These are phyloP conservation scores for Inga laurina DNA, from an alignment of 306 rosid species.

Conservation along the genomic window DNA sequence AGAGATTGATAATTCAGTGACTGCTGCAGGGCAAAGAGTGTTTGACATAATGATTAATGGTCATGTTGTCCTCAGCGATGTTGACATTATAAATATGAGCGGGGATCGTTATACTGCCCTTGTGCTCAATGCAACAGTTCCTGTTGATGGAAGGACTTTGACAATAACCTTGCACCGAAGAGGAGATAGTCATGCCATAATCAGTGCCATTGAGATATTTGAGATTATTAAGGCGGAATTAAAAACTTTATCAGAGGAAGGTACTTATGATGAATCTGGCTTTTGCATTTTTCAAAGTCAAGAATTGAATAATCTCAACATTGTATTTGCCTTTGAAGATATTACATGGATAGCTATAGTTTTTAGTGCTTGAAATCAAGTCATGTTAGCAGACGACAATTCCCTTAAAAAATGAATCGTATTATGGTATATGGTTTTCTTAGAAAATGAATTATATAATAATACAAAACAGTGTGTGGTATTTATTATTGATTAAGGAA, in stretches of 20 bases:
- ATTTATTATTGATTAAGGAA: conserved; percentile 15
- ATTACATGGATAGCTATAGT: neutral
- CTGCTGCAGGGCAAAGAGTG: conserved; percentile 69
- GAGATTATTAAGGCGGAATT: conserved; percentile 72
- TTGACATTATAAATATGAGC: conserved; percentile 72
- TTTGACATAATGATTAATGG: conserved; percentile 81
- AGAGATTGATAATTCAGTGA: conserved; percentile 69
- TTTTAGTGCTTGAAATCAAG: neutral
- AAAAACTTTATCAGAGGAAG: conserved; percentile 81
- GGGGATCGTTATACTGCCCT: conserved; percentile 77
- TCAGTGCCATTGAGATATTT: conserved; percentile 86
- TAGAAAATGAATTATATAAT: neutral
- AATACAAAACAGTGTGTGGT: neutral
- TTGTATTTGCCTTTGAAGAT: neutral
- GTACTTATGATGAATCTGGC: conserved; percentile 38
- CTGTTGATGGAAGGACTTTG: conserved; percentile 79
- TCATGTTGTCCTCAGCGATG: conserved; percentile 42
- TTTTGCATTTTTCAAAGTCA: neutral
- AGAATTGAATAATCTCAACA: neutral
- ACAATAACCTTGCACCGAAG: conserved; percentile 66
- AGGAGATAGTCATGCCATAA: conserved; percentile 58
- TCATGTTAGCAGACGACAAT: neutral
- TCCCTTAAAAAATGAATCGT: neutral
- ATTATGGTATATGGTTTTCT: neutral
- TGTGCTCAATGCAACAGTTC: conserved; percentile 77